Conservation (phyloP, 169 alveolate species). For the Plasmodium vivax region DNA sequence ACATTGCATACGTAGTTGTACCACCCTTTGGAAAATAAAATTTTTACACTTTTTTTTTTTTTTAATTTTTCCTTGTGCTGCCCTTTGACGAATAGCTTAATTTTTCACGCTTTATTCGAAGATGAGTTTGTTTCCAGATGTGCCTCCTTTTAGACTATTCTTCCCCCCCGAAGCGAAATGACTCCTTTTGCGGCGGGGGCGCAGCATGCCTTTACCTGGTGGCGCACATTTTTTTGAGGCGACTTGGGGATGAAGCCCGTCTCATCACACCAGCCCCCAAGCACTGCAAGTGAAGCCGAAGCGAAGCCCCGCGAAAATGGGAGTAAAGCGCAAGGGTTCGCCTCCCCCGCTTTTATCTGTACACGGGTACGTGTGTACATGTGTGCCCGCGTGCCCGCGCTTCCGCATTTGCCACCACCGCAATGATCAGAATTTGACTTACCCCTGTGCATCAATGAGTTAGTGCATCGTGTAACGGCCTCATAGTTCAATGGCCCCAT, state of each 20-base stretch:
- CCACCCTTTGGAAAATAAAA: not conserved
- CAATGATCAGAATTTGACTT: not conserved
- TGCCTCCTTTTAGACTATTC: not conserved
- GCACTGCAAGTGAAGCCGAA: not conserved
- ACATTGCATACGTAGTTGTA: not conserved
- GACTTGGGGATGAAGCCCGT: not conserved
- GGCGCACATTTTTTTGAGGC: not conserved
- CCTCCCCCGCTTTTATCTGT: not conserved
- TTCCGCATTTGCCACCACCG: not conserved
- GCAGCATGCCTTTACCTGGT: not conserved
- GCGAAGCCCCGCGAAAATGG: not conserved
- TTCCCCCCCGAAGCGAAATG: not conserved
- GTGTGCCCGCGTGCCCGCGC: not conserved
- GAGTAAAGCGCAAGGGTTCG: not conserved
- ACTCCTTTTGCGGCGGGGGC: not conserved
- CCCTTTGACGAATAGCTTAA: not conserved
- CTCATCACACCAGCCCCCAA: not conserved
- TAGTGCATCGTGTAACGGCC: not conserved
- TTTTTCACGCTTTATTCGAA: not conserved
- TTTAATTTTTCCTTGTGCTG: not conserved
- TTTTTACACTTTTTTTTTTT: not conserved
- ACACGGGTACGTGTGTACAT: not conserved
- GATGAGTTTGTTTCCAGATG: not conserved
- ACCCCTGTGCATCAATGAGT: not conserved
- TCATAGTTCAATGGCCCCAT: not conserved